phyloP scores from a whole-genome alignment of 805 yeast genomes.

The Candida parachauliodes region DNA sequence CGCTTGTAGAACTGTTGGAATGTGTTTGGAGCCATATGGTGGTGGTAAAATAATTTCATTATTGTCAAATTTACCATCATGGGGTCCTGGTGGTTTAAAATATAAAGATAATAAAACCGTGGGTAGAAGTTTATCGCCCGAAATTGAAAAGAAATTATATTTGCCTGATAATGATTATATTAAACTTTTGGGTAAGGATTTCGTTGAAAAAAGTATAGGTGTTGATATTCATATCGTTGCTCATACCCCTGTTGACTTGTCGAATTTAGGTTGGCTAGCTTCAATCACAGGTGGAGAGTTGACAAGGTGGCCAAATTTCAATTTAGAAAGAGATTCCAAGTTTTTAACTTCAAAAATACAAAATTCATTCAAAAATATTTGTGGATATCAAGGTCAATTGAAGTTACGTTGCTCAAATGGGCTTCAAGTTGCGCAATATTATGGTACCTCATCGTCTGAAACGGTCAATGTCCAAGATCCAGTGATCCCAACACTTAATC shows the following conservation, averaged over 20 bases:
- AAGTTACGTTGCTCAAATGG: conserved; percentile 88
- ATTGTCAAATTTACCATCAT: conserved; percentile 66
- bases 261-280: conserved; percentile 64
- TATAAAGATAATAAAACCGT: conserved; percentile 37
- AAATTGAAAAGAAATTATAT: conserved; percentile 48
- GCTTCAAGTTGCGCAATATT: conserved; percentile 71
- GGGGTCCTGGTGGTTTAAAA: conserved; percentile 74
- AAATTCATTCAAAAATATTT: conserved; percentile 45
- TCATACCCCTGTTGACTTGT: conserved; percentile 62
- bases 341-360: conserved; percentile 58
- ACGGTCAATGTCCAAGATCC: conserved; percentile 52
- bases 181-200: conserved; percentile 53
- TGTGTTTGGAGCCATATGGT: conserved; percentile 54
- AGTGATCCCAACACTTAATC: conserved; percentile 58
- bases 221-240: conserved; percentile 73
- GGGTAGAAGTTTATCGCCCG: conserved; percentile 37
- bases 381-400: conserved; percentile 77
- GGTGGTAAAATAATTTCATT: conserved; percentile 82
- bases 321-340: conserved; percentile 65
- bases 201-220: conserved; percentile 59
- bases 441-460: conserved; percentile 45
- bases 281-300: conserved; percentile 71
- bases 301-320: conserved; percentile 64
- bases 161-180: conserved; percentile 62
- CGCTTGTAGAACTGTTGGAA: conserved; percentile 65